A percentile compares a stretch with the other conserved stretches of the same genome.
These are phyloP conservation scores for Amesomyces nigricolor DNA, from an alignment of 2,329 filamentous ascomycete genomes.

Conservation along the genomic window DNA sequence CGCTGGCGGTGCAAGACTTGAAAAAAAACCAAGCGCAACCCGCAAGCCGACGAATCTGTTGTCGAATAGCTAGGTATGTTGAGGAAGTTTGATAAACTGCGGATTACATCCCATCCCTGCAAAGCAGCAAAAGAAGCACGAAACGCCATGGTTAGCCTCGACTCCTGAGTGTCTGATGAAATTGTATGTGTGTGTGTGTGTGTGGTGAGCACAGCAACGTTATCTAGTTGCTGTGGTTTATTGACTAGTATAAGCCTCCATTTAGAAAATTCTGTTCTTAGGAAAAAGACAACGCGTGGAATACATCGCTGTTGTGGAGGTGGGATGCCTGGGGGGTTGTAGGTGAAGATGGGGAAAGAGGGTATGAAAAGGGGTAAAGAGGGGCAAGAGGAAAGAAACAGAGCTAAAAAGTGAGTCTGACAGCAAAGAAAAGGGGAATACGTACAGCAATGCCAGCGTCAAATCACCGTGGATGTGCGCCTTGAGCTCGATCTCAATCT, in stretches of 20 bases:
- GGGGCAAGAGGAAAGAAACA: neutral
- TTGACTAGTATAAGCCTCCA: constrained; percentile 11
- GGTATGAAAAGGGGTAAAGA: neutral
- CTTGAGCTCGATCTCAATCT: constrained; percentile 74
- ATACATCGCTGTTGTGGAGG: no score
- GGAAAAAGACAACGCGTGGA: neutral
- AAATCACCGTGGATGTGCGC: constrained; percentile 74
- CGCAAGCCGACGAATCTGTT: neutral
- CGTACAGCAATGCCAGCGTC: constrained; percentile 65
- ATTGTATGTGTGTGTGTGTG: no score
- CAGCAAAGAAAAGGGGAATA: constrained; percentile 13
- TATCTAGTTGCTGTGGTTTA: constrained; percentile 2
- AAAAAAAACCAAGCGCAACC: neutral
- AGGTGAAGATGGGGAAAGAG: neutral
- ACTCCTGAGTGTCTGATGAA: neutral
- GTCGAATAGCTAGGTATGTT: no score
- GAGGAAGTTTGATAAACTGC: neutral
- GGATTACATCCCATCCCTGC: constrained; percentile 16
- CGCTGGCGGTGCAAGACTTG: neutral
- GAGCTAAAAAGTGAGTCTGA: neutral
- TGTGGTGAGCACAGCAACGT: neutral
- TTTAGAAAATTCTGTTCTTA: neutral
- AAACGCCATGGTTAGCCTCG: constrained; percentile 15
- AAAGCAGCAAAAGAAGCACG: constrained; percentile 1
- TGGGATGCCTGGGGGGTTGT: no score